Evolutionary conservation across 2,329 filamentous ascomycete species (phyloP), one percentile per base, ranked within the genome.

Genomic region (Graphium sp.): DNA sequence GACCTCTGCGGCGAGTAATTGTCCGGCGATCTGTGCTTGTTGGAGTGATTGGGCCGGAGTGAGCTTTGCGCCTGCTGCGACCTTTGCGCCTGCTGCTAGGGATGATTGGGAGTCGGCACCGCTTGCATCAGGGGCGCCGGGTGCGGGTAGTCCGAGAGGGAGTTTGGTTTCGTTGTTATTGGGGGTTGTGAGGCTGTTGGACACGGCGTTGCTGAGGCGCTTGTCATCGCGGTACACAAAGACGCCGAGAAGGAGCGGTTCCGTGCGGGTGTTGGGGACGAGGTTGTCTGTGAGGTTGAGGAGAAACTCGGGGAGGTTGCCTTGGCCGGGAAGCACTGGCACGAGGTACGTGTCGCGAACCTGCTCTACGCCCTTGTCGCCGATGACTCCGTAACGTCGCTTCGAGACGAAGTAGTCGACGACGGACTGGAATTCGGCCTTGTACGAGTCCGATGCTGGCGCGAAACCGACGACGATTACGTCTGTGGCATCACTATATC

Each of bases 291-390:
- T 75, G n/a, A 95, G 65, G 43, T 92, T 79, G 35, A 83, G 69
- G 49, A 94, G 72, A 41, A 94, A 93, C 35, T 85, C 80, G 0
- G 89, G 87, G 24, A 87, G 67, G 28, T 66, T 68, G 19, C 59
- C 62, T 16, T 69, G 62, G 16, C 81, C 83, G 5, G 74, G 65
- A 18, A 83, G 70, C 5, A 95, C 70, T 0, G 89, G 87, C 7
- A 94, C 76, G 18, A 95, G 66, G 48, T 95, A 95, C 2, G 85
- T 81, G 45, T 95, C 87, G 34, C 84, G 76, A 27, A 94, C 78
- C 34, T 83, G 76, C 13, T 72, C 66, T 18, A 74, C 55, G 1
- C 68, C 66, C 47, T 80, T 78, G 44, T 87, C 80, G 10, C 75
- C 75, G 6, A 94, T 66, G 2, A 95, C 87, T 13, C 84, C 87